Conservation (phyloP, 306 rosid species). For the Pachyrhizus erosus region DNA sequence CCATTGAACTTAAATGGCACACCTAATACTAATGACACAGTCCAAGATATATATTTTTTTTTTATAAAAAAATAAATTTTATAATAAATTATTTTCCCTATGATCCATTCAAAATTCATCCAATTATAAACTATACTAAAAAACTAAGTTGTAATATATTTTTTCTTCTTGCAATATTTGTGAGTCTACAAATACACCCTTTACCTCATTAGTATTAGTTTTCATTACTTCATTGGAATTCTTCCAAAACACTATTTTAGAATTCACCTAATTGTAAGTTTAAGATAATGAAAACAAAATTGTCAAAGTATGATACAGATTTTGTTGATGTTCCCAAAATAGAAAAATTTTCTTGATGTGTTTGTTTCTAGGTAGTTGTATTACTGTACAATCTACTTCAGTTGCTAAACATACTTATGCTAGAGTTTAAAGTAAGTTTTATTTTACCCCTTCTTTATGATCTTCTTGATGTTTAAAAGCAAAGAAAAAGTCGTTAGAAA, state of each 20-base stretch:
- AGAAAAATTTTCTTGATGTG: background rate
- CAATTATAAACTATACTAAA: background rate
- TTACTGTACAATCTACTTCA: background rate
- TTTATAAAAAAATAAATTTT: too few species aligned
- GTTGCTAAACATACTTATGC: slow-evolving; percentile 17
- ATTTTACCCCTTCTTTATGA: background rate
- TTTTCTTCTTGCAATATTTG: background rate
- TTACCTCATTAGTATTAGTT: background rate
- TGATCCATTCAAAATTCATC: background rate
- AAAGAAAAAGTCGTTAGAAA: slow-evolving; percentile 13
- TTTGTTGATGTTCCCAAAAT: background rate
- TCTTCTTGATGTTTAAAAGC: slow-evolving; percentile 25
- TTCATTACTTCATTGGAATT: background rate
- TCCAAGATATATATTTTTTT: background rate
- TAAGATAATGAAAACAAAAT: background rate
- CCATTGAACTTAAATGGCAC: background rate
- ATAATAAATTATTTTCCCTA: too few species aligned
- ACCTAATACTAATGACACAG: background rate
- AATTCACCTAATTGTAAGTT: background rate
- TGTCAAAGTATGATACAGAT: background rate
- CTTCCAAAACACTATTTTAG: background rate
- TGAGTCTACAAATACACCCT: background rate
- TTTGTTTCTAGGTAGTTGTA: background rate
- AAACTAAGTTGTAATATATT: background rate
- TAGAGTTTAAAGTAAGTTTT: slow-evolving; percentile 32